Base-by-base conservation (phyloP, 192 early-diverging fungal genomes). In the Bifiguratus adelaidae region DNA sequence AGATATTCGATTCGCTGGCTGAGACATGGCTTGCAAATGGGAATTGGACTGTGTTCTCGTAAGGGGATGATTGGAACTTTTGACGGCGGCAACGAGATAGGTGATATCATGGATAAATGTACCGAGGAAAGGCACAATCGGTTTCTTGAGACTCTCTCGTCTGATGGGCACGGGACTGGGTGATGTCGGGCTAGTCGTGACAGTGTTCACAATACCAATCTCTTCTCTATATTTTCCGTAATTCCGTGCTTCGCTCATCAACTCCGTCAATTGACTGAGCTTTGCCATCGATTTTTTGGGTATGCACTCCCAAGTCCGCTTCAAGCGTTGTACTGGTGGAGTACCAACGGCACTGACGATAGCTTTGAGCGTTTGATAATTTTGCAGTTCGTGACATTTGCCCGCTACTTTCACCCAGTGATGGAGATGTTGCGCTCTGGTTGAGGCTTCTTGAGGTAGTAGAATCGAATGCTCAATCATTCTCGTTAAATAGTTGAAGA, bases 401-500 rank as follows among this genome's bases (percentile, higher is more conserved):
- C 46, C 58, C 2, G 76, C 82, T 4, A 85, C 70, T 46, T 83
- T 79, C 48, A 83, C 75, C 86, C 86, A 89, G 22, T 68, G 67
- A 40, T 72, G 61, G n/a, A 86, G 68, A 19, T 61, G 61, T 30
- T 72, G 65, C 1, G 80, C 82, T 20, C 86, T 55, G 30, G 63
- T 65, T 5, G 69, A 60, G 1, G 78, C 63, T 51, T 76, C 69
- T 19, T 59, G 54, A 2, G 76, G 79, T 24, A 72, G 61, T 21
- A 89, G 48, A 21, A 89, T 78, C 0, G 86, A 73, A 51, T 70
- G 73, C 53, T 89, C 86, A 24, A 89, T 72, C 21, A 82, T 44
- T 8, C 83, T 67, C n/a, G 84, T 81, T 6, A 86, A 42, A 49
- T 81, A 86, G 50, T 89, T 89, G 75, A 89, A 89, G 60, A 83